Evolutionary conservation across 148 eudicot genomes (phyloP).

Genomic region (Fagopyrum esculentum): DNA sequence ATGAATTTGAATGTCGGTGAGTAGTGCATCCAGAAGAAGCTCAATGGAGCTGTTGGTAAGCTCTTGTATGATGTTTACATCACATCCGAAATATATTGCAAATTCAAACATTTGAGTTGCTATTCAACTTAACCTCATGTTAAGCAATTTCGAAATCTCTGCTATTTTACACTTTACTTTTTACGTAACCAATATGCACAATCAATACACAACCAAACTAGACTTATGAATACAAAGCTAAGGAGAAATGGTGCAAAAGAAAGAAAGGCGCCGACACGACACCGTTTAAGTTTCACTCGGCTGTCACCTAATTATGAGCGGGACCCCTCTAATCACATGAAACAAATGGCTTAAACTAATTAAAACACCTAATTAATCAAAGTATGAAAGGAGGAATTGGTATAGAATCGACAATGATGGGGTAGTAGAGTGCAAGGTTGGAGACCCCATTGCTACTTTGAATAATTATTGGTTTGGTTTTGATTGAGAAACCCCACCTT

Average conservation of each 20-base stretch:
- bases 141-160: background rate
- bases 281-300: constrained; percentile 1
- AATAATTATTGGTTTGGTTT: constrained; percentile 8
- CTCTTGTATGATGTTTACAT: constrained; percentile 8
- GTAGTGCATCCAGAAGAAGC: background rate
- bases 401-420: background rate
- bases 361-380: background rate
- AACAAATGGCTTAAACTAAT: background rate
- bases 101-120: background rate
- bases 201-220: too few species aligned
- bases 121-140: background rate
- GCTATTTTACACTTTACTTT: too few species aligned
- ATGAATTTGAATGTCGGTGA: background rate
- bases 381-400: constrained; percentile 2
- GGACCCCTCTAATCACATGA: constrained; percentile 8
- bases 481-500: constrained; percentile 11
- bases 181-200: too few species aligned
- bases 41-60: background rate
- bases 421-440: constrained; percentile 14
- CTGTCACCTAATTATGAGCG: constrained; percentile 7
- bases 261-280: background rate
- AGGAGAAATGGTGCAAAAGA: too few species aligned
- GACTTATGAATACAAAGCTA: too few species aligned
- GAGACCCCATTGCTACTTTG: background rate
- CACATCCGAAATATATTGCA: background rate